Evolutionary conservation across 805 yeast species (phyloP), one percentile per base, ranked within the genome.

Genomic region (Hanseniaspora jakobsenii): DNA sequence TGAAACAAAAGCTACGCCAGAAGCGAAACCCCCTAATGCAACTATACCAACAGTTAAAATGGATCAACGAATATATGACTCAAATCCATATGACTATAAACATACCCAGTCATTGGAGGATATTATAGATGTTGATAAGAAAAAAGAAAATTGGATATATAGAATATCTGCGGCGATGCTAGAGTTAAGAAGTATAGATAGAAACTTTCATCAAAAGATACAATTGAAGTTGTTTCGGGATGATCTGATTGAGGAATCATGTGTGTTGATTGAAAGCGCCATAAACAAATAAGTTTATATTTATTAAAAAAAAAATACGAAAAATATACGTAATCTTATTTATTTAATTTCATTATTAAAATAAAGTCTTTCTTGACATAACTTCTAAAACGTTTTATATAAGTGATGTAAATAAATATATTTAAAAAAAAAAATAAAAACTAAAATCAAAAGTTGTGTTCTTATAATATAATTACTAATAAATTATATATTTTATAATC

Each of bases 71-170:
- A 22, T 21, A 23, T 34, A 21, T 16, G 12, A 28, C 7, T 14
- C 19, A 3, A 28, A 36, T 17, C 23, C 36, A 10, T 28, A 34
- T 14, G 27, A 35, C 10, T 22, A 35, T 13, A 36, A 44, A 8
- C 12, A 18, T 9, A 24, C 29, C 13, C 14, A 21, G 12, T 34
- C 35, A 9, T 7, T 35, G 13, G 39, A 28, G 12, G 16, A 46
- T 53, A 2, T 55, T 6, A 13, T 29, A 6, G 36, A 50, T 17
- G 55, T 63, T 13, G 82, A 76, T 50, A 73, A 68, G 47, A 69
- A 65, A 36, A 67, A 68, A 19, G 77, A 73, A 17, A 52, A 63
- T 16, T 79, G 87, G 87, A 69, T 67, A 44, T 61, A 62, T 26
- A 65, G 84, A 35, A 64, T 75, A 1, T 50, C 59, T n/a, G 56